Evolutionary conservation across 768 basidiomycete genomes (phyloP).

Genomic region (Hericium alpestre): DNA sequence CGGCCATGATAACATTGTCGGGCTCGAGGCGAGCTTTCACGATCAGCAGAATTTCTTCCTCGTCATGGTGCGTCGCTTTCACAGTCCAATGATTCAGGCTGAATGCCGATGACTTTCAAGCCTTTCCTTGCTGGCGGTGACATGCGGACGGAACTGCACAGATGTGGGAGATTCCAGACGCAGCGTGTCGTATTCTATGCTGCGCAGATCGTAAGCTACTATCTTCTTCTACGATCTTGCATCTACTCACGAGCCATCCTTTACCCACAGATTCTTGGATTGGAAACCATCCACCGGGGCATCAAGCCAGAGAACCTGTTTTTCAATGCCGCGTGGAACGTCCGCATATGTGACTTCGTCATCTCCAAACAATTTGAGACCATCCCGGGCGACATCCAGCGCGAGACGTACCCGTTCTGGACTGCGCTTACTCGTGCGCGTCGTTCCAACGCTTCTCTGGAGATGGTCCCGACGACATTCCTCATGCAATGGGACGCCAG

Average conservation of each 20-base stretch:
- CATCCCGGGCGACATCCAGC: background rate
- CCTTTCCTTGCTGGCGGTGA: background rate
- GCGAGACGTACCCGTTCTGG: background rate
- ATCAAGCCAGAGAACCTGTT: conserved; percentile 8
- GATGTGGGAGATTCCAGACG: background rate
- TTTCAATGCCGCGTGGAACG: conserved; percentile 1
- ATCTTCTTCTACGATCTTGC: background rate
- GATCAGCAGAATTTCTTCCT: conserved; percentile 6
- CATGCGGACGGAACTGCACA: background rate
- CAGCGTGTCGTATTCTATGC: background rate
- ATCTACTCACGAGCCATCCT: background rate
- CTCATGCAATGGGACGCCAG: conserved; percentile 3
- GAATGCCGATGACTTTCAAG: background rate
- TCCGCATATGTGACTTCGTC: conserved; percentile 6
- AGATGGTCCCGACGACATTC: no score
- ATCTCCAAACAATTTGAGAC: conserved; percentile 4
- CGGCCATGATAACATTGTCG: background rate
- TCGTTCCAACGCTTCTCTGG: no score
- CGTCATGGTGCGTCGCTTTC: background rate
- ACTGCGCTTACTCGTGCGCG: background rate
- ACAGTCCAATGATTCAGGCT: background rate
- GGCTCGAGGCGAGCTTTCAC: conserved; percentile 6
- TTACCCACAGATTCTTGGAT: conserved; percentile 3
- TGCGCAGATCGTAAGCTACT: conserved; percentile 5
- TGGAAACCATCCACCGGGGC: conserved; percentile 6